Evolutionary conservation across 2,329 filamentous ascomycete species (phyloP).

Genomic region (Venturia oleaginea): DNA sequence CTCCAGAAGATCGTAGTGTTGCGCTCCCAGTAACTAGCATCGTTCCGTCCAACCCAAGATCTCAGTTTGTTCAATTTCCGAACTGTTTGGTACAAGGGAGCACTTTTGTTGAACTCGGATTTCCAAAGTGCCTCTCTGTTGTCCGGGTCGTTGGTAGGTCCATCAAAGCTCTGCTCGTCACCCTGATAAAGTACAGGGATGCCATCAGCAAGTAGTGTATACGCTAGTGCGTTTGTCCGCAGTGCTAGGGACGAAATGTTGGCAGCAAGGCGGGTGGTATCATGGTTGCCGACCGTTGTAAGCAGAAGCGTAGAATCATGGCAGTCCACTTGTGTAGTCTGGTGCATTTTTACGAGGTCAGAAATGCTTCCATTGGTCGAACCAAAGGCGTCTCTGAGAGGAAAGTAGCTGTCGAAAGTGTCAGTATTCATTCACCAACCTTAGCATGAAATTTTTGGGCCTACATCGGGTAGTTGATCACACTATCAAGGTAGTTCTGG

Average conservation of each 20-base stretch:
- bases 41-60: constrained; percentile 31
- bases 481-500: constrained; percentile 27
- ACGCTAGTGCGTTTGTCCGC: constrained; percentile 31
- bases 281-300: constrained; percentile 34
- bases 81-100: constrained; percentile 31
- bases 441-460: background rate
- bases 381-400: constrained; percentile 27
- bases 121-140: constrained; percentile 33
- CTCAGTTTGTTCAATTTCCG: constrained; percentile 34
- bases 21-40: constrained; percentile 32
- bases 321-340: constrained; percentile 26
- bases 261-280: constrained; percentile 31
- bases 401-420: constrained; percentile 23
- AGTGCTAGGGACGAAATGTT: constrained; percentile 28
- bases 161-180: constrained; percentile 34
- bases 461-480: constrained; percentile 28
- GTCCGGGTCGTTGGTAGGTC: constrained; percentile 25
- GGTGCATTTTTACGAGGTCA: constrained; percentile 26
- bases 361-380: constrained; percentile 28
- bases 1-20: constrained; percentile 36
- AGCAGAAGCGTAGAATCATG: constrained; percentile 30
- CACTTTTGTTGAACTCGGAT: constrained; percentile 30
- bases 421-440: background rate
- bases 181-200: constrained; percentile 36
- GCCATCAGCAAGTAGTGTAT: constrained; percentile 32